Evolutionary conservation across 345 rosid genomes (phyloP).

Genomic region (Brassica nigra): DNA sequence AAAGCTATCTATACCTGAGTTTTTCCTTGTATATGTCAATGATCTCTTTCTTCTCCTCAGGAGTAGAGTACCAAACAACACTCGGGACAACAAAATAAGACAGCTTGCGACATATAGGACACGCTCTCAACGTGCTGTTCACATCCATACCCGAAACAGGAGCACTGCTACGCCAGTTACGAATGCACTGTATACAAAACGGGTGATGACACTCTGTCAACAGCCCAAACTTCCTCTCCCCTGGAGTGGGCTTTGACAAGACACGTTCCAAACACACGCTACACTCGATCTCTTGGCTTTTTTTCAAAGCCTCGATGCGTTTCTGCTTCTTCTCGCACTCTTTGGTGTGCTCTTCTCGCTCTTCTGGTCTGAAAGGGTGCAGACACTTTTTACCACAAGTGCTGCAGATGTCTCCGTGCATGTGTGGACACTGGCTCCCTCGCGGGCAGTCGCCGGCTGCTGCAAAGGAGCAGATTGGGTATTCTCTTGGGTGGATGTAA

Average conservation of each 20-base stretch:
- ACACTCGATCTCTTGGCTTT: slow-evolving; percentile 81
- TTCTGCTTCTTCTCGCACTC: slow-evolving; percentile 76
- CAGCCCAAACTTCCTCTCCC: slow-evolving; percentile 82
- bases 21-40: slow-evolving; percentile 80
- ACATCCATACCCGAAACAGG: slow-evolving; percentile 92
- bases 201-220: slow-evolving; percentile 90
- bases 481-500: slow-evolving; percentile 53
- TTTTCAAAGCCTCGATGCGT: slow-evolving; percentile 69
- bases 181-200: slow-evolving; percentile 79
- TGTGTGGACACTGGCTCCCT: slow-evolving; percentile 76
- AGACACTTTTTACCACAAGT: slow-evolving; percentile 83
- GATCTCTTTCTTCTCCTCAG: slow-evolving; percentile 81
- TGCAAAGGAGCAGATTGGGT: slow-evolving; percentile 78
- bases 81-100: slow-evolving; percentile 97
- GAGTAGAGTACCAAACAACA: slow-evolving; percentile 83
- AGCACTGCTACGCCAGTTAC: slow-evolving; percentile 86
- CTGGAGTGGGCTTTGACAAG: slow-evolving; percentile 67
- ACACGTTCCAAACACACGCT: slow-evolving; percentile 83
- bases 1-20: slow-evolving; percentile 55
- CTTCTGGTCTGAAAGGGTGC: slow-evolving; percentile 83
- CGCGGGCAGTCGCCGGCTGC: slow-evolving; percentile 84
- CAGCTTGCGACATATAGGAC: slow-evolving; percentile 91
- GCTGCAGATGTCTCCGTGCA: slow-evolving; percentile 87
- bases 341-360: slow-evolving; percentile 74
- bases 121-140: slow-evolving; percentile 76